Evolutionary conservation across 2,329 filamentous ascomycete species (phyloP), one percentile per base, ranked within the genome.

Genomic region (Tolypocladium tundrense): DNA sequence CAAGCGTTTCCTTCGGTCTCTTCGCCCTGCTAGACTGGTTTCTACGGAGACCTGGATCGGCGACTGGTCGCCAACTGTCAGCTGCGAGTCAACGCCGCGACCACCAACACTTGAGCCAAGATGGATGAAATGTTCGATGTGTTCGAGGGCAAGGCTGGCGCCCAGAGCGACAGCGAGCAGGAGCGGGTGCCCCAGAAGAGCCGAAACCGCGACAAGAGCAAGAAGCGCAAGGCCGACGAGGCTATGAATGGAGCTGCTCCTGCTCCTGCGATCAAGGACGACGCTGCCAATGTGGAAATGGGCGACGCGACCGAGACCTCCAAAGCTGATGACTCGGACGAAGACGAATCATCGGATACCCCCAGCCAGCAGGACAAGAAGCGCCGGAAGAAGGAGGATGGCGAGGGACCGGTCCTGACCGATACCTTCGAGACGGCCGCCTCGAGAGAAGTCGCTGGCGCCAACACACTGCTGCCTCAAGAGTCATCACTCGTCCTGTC

Each of bases 341-440:
- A 67, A 2, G 70, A 75, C 31, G 66, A 71, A 33, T 66, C 71
- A 27, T 73, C 74, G 1, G 74, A 78, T 45, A 76, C 75, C 50
- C 75, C 77, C 4, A 78, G 79, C 57, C 77, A 84, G 56, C 73
- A 75, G 61, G 72, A 74, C 59, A 91, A 90, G 72, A 84, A 88
- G 64, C 79, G 81, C 56, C 80, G 83, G 64, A 81, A 84, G 68
- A 83, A 86, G 64, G 78, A 76, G 58, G 88, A 88, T 66, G 83
- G 84, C 11, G 88, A 87, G 61, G 70, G 59, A 0, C 90, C 93
- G 6, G 87, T 97, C 53, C 83, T 97, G 65, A 91, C 93, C 24
- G 94, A 99, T 75, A 86, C 88, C 14, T 99, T 99, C 72, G 87
- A 97, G 76, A 97, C 94, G 14, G 92, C 94, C 69, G 87, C 96